These are phyloP conservation scores for Trichocladium antarcticum DNA, from an alignment of 495 filamentous ascomycete genomes.

Conservation along the genomic window DNA sequence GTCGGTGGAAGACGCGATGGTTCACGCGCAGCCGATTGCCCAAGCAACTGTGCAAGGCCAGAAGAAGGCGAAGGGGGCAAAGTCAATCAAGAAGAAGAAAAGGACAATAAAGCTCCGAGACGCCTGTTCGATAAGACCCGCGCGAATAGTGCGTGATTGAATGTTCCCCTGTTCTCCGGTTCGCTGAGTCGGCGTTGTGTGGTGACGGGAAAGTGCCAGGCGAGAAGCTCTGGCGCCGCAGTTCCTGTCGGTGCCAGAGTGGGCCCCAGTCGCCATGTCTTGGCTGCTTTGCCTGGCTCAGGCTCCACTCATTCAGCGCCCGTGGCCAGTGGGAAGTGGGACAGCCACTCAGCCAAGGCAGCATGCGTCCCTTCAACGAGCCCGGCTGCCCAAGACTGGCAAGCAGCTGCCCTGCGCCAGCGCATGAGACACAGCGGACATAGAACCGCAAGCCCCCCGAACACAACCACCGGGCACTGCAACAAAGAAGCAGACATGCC, in stretches of 20 bases:
- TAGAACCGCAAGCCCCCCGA: background rate
- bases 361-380: background rate
- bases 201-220: background rate
- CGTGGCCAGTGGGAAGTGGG: background rate
- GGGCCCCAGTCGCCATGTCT: too few species aligned
- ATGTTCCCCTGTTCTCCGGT: too few species aligned
- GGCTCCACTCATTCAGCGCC: background rate
- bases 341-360: background rate
- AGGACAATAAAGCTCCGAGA: too few species aligned
- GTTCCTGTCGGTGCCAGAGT: conserved; percentile 3
- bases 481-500: conserved; percentile 11
- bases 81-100: background rate
- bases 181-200: background rate
- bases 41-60: background rate
- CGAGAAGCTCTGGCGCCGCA: conserved; percentile 1
- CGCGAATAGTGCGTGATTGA: too few species aligned
- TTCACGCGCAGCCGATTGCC: background rate
- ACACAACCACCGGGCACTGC: background rate
- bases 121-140: too few species aligned
- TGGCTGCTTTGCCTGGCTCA: background rate
- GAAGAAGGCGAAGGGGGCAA: background rate
- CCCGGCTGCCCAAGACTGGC: conserved; percentile 10
- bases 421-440: background rate
- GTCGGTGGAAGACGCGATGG: background rate
- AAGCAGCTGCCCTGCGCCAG: conserved; percentile 9